These are phyloP conservation scores for Barbarea vulgaris DNA, from an alignment of 345 rosid species.

Conservation along the genomic window DNA sequence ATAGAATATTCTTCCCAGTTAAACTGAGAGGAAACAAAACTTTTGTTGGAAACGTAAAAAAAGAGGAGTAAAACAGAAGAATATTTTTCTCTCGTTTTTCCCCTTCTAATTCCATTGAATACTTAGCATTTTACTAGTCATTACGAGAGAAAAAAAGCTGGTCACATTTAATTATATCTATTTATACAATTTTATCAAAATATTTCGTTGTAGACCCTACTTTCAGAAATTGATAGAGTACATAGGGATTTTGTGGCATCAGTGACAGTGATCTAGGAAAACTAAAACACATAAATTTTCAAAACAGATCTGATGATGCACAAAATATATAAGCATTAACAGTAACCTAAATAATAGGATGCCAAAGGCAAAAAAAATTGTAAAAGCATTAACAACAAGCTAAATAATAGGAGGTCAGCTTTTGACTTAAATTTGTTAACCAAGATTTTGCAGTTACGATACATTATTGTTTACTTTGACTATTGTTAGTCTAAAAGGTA, in stretches of 20 bases:
- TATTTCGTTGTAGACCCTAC: neutral
- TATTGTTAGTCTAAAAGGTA: neutral
- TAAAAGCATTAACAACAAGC: neutral
- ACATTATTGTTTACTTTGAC: neutral
- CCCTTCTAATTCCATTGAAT: neutral
- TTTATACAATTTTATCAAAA: constrained; percentile 17
- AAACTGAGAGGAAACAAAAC: neutral
- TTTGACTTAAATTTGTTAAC: neutral
- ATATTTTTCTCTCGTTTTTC: neutral
- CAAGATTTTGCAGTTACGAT: neutral
- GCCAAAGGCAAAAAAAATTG: neutral
- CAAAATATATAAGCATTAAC: neutral
- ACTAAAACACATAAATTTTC: neutral
- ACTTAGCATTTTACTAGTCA: neutral
- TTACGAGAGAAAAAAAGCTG: constrained; percentile 1
- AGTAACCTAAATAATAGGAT: neutral
- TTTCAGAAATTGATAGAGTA: constrained; percentile 21
- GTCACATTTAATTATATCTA: neutral
- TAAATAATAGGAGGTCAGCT: neutral
- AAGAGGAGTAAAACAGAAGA: neutral
- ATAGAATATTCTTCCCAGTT: neutral
- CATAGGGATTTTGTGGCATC: neutral
- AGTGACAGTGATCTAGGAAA: constrained; percentile 14
- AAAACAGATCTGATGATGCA: neutral
- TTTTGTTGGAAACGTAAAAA: neutral